Conservation (phyloP, 768 basidiomycete species). For the Xanthoconium stramineum region DNA sequence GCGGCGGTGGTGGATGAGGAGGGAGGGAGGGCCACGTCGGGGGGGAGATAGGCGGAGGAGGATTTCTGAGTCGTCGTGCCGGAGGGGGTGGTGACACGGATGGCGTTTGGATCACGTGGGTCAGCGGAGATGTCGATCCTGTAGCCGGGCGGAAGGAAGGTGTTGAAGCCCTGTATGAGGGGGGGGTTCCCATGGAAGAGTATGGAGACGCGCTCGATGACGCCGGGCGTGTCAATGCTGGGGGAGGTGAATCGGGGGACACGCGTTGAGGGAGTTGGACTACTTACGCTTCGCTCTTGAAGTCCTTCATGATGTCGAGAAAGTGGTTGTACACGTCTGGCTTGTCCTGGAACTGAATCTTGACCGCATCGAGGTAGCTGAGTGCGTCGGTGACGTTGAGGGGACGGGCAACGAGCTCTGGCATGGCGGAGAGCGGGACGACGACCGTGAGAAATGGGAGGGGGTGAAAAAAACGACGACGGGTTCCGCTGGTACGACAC, state of each 20-base stretch:
- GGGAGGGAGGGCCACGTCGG: constrained; percentile 53
- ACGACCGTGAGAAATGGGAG: constrained; percentile 15
- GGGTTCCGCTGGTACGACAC: not conserved
- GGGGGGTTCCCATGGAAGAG: constrained; percentile 88
- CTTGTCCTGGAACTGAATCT: constrained; percentile 83
- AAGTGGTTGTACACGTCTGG: constrained; percentile 95
- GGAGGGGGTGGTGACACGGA: constrained; percentile 78
- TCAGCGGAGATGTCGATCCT: constrained; percentile 83
- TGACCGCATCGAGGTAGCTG: constrained; percentile 92
- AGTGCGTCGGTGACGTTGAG: constrained; percentile 93
- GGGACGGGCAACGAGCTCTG: constrained; percentile 44
- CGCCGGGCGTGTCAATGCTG: constrained; percentile 96
- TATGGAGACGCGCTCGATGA: constrained; percentile 91
- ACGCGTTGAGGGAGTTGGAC: not conserved
- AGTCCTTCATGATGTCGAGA: constrained; percentile 98
- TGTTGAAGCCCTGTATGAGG: constrained; percentile 97
- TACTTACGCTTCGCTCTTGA: constrained; percentile 90
- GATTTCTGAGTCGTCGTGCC: constrained; percentile 56
- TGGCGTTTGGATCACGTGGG: constrained; percentile 65
- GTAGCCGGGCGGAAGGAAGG: constrained; percentile 92
- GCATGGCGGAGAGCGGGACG: constrained; percentile 28
- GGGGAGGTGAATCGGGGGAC: constrained; percentile 8
- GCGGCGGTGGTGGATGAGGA: constrained; percentile 55
- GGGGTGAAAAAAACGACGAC: not conserved
- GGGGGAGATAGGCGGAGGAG: constrained; percentile 16